A percentile compares a stretch with the other conserved stretches of the same genome.
phyloP scores from a whole-genome alignment of 2,329 filamentous ascomycete species.

The Apiospora rasikravindrae region DNA sequence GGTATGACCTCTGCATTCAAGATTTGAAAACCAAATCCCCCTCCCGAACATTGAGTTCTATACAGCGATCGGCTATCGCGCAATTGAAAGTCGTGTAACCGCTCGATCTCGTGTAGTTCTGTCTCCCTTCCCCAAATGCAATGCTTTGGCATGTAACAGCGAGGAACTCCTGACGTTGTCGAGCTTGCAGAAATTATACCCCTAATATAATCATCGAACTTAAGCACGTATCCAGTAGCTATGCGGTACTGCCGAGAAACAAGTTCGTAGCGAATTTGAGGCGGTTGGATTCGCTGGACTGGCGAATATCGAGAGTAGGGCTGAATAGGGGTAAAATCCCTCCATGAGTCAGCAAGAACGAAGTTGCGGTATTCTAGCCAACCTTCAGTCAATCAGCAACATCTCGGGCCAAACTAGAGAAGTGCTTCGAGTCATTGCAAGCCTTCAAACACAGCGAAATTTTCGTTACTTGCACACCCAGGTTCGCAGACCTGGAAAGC shows the following conservation, averaged over 20 bases:
- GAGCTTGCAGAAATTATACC: neutral
- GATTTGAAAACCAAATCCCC: too few relatives aligned
- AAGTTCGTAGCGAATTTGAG: neutral
- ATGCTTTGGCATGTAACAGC: neutral
- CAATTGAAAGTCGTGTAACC: neutral
- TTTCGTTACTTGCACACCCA: too few relatives aligned
- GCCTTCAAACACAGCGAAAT: too few relatives aligned
- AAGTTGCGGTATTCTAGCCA: neutral
- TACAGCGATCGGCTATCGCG: too few relatives aligned
- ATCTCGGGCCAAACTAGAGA: neutral
- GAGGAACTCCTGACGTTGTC: neutral
- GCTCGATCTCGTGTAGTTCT: neutral
- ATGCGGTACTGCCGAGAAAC: neutral
- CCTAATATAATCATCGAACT: neutral
- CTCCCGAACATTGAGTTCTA: too few relatives aligned
- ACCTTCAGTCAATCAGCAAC: neutral
- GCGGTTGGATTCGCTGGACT: neutral
- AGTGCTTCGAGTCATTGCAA: too few relatives aligned
- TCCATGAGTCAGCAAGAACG: neutral
- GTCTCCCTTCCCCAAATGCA: neutral
- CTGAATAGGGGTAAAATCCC: neutral
- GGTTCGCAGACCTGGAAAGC: too few relatives aligned
- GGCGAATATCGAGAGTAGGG: neutral
- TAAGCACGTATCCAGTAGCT: neutral
- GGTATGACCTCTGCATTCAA: too few relatives aligned